Conservation (phyloP, 73 alveolate species). For the Paramecium sexaurelia region DNA sequence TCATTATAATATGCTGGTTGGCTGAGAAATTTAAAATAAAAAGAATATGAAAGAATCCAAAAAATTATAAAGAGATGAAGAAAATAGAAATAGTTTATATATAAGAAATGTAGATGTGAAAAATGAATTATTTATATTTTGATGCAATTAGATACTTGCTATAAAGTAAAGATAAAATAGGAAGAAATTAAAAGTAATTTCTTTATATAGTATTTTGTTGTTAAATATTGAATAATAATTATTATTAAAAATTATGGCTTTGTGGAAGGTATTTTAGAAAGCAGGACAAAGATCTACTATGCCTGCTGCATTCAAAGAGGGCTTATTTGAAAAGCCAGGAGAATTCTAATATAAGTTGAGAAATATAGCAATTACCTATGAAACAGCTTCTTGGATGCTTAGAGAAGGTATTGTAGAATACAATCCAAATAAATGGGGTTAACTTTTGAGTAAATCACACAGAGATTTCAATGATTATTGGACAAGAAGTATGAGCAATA, state of each 20-base stretch:
- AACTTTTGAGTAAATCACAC: background rate
- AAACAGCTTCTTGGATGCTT: background rate
- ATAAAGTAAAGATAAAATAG: too few relatives aligned
- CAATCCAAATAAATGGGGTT: conserved; percentile 24
- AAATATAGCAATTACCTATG: background rate
- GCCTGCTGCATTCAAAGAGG: conserved; percentile 6
- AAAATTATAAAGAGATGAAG: too few relatives aligned
- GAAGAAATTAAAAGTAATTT: too few relatives aligned
- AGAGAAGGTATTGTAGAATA: conserved; percentile 46
- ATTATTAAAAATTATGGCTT: background rate
- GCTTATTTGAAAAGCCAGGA: background rate
- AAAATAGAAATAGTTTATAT: too few relatives aligned
- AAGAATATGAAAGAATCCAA: too few relatives aligned
- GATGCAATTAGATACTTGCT: too few relatives aligned
- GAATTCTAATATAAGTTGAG: background rate
- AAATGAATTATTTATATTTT: too few relatives aligned
- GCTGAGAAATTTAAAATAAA: too few relatives aligned
- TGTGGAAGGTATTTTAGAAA: conserved; percentile 31
- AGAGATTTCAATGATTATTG: conserved; percentile 16
- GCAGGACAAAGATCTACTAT: background rate
- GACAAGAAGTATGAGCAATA: background rate
- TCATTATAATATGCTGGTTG: too few relatives aligned
- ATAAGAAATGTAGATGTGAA: too few relatives aligned
- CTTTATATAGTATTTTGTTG: too few relatives aligned
- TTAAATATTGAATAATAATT: too few relatives aligned